These are phyloP conservation scores for Xylaria intraflava DNA, from an alignment of 495 filamentous ascomycete genomes.

Conservation along the genomic window DNA sequence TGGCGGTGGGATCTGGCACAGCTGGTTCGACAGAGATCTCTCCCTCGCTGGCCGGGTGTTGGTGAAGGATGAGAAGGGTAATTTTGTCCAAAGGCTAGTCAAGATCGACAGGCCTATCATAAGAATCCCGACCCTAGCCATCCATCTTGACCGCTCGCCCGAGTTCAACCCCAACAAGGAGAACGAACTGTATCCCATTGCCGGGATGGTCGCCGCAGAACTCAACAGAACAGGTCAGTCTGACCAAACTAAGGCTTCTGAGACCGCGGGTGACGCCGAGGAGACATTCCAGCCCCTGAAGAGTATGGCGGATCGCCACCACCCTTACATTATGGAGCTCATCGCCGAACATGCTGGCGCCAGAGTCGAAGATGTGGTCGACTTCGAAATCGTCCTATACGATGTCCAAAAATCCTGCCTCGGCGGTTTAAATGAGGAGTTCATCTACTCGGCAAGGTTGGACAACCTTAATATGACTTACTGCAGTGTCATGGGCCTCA, in stretches of 20 bases:
- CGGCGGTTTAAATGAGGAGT: constrained; percentile 85
- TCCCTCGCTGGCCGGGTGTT: constrained; percentile 85
- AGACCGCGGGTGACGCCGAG: constrained; percentile 31
- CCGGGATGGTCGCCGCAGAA: constrained; percentile 77
- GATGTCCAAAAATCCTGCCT: constrained; percentile 87
- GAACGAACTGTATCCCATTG: constrained; percentile 88
- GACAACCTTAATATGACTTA: constrained; percentile 96
- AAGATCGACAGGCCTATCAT: constrained; percentile 88
- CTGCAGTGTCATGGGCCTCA: constrained; percentile 74
- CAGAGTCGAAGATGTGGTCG: constrained; percentile 63
- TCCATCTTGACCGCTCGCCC: constrained; percentile 82
- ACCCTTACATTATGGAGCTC: constrained; percentile 75
- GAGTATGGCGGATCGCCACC: constrained; percentile 75
- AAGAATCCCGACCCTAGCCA: constrained; percentile 84
- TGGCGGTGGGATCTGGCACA: constrained; percentile 78
- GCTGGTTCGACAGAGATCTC: constrained; percentile 93
- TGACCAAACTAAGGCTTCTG: constrained; percentile 23
- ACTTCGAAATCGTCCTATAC: constrained; percentile 94
- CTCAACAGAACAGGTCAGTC: constrained; percentile 63
- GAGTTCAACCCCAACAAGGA: constrained; percentile 94
- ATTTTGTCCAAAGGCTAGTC: constrained; percentile 76
- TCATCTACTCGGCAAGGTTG: constrained; percentile 86
- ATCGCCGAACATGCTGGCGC: constrained; percentile 76
- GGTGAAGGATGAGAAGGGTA: constrained; percentile 65
- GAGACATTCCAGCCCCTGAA: constrained; percentile 65